phyloP scores from a whole-genome alignment of 1,139 yeast genomes.

The Debaryomyces sp. region DNA sequence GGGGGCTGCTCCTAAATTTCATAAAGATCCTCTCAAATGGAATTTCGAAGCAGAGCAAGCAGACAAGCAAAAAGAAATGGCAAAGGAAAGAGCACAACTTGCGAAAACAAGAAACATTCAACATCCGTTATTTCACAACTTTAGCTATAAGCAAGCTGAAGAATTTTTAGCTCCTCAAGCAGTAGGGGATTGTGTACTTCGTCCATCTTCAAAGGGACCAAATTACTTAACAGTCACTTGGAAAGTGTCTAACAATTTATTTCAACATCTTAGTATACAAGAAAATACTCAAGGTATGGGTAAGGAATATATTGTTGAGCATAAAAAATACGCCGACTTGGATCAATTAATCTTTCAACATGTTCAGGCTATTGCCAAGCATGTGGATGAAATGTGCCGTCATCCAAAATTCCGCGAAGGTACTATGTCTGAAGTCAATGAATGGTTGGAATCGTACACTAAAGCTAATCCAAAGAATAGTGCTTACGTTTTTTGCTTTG shows the following conservation, averaged over 20 bases:
- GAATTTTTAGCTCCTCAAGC: slow-evolving; percentile 86
- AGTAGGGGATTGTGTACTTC: slow-evolving; percentile 89
- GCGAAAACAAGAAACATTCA: slow-evolving; percentile 73
- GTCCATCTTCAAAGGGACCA: slow-evolving; percentile 91
- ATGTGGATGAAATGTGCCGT: slow-evolving; percentile 81
- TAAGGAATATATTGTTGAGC: slow-evolving; percentile 68
- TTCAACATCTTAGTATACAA: slow-evolving; percentile 86
- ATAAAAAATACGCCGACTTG: slow-evolving; percentile 74
- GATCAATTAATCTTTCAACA: slow-evolving; percentile 93
- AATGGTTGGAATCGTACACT: slow-evolving; percentile 87
- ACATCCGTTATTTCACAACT: slow-evolving; percentile 88
- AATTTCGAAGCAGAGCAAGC: slow-evolving; percentile 74
- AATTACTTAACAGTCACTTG: slow-evolving; percentile 92
- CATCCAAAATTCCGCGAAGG: slow-evolving; percentile 91
- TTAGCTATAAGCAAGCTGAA: slow-evolving; percentile 88
- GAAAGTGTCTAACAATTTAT: slow-evolving; percentile 90
- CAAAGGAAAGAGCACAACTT: slow-evolving; percentile 58
- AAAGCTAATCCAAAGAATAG: slow-evolving; percentile 90
- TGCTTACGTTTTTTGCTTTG: slow-evolving; percentile 89
- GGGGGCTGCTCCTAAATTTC: slow-evolving; percentile 54
- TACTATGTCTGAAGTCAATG: slow-evolving; percentile 74
- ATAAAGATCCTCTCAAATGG: slow-evolving; percentile 74
- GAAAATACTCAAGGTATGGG: slow-evolving; percentile 66
- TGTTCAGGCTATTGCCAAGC: slow-evolving; percentile 80
- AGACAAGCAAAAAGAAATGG: slow-evolving; percentile 62